These are phyloP conservation scores for Pleurozium schreberi DNA, from an alignment of 225 moss, liverwort and hornwort genomes.

Conservation along the genomic window DNA sequence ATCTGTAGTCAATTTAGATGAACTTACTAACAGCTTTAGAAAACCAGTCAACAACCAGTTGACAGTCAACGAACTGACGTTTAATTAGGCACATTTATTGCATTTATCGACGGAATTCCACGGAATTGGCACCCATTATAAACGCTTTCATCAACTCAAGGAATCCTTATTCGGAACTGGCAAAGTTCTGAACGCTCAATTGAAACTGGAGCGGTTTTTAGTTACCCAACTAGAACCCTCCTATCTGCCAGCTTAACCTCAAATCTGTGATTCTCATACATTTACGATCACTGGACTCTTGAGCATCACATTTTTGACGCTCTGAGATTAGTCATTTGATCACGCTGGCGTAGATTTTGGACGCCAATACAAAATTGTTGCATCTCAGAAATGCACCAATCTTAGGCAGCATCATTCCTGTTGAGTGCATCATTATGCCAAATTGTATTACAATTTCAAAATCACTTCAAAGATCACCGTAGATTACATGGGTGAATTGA, in stretches of 20 bases:
- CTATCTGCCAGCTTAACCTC: background rate
- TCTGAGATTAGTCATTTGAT: background rate
- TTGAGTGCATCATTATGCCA: background rate
- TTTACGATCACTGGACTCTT: background rate
- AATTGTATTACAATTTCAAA: background rate
- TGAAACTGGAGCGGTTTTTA: background rate
- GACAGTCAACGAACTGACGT: background rate
- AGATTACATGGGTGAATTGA: background rate
- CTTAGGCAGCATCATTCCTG: background rate
- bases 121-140: background rate
- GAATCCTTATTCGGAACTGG: background rate
- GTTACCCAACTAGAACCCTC: background rate
- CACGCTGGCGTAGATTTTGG: background rate
- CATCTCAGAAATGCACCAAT: background rate
- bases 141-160: background rate
- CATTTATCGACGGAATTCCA: background rate
- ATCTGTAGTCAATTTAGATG: background rate
- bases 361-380: background rate
- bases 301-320: background rate
- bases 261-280: background rate
- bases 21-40: background rate
- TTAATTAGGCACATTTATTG: background rate
- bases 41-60: slow-evolving; percentile 4
- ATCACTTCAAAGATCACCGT: background rate
- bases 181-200: background rate